These are phyloP conservation scores for Tylopilus sp. DNA, from an alignment of 1,284 basidiomycete species.

Conservation along the genomic window DNA sequence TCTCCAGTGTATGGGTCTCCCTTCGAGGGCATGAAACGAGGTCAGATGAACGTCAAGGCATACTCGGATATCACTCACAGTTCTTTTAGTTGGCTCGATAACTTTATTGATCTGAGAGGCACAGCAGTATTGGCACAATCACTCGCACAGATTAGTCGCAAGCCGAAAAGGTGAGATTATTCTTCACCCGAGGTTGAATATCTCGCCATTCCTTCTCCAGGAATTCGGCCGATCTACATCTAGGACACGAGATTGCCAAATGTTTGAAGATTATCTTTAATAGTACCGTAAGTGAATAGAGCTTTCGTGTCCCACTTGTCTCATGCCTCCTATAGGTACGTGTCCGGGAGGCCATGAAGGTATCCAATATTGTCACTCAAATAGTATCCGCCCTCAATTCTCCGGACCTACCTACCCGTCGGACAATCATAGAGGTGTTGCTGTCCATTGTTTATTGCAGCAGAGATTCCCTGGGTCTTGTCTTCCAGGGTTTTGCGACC, in stretches of 20 bases:
- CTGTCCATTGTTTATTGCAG: conserved; percentile 63
- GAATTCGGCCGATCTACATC: conserved; percentile 59
- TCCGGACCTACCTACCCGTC: conserved; percentile 77
- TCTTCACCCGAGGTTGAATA: not conserved
- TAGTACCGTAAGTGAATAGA: conserved; percentile 49
- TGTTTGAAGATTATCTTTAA: conserved; percentile 87
- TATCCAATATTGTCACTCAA: conserved; percentile 77
- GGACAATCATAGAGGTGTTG: conserved; percentile 77
- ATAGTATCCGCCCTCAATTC: conserved; percentile 85
- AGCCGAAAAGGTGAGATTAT: conserved; percentile 53
- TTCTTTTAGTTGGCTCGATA: conserved; percentile 69
- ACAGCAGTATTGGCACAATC: conserved; percentile 84
- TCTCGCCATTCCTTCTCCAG: conserved; percentile 36
- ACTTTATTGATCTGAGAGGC: conserved; percentile 77
- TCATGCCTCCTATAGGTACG: conserved; percentile 50
- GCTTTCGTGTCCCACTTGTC: not conserved
- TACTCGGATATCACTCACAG: conserved; percentile 12
- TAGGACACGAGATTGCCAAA: conserved; percentile 91
- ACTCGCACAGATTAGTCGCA: conserved; percentile 71
- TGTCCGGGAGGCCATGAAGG: conserved; percentile 74
- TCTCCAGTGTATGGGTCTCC: conserved; percentile 74
- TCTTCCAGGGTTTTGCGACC: conserved; percentile 60
- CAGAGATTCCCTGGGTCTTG: conserved; percentile 50
- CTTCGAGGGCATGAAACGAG: conserved; percentile 78
- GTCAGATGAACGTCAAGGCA: conserved; percentile 38